Evolutionary conservation across 1,284 basidiomycete species (phyloP), one percentile per base, ranked within the genome.

Genomic region (Boletus sp.): DNA sequence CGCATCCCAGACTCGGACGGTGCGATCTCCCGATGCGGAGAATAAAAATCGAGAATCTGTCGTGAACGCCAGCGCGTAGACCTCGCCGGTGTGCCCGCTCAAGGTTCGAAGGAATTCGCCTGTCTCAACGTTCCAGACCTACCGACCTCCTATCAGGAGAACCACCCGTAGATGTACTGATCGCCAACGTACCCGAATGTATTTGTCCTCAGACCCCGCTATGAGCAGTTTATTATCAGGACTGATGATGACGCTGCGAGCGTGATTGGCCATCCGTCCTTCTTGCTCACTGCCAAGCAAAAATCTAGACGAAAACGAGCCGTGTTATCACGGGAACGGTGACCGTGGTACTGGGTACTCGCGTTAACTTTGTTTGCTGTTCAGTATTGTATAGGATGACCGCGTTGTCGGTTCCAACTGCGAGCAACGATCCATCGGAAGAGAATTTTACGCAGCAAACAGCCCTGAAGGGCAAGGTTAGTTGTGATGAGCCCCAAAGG

Each of bases 391-490:
- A 69, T 3, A 69, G 30, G 30, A 65, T 39, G 49, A 69, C 39
- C 6, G 59, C 60, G 29, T 66, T 67, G 44, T 66, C 55, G 25
- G 53, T 67, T 8, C 65, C 65, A n/a, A 69, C 67, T 23, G 67
- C 65, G 16, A 66, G 65, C 17, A 68, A 33, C 2, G 56, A 55
- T 7, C 60, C 67, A 47, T 66, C 66, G 1, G 52, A 33, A 29
- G 65, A 69, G 49, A 66, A 68, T 17, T 55, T 68, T 8, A 69
- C 55, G 23, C 53, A 68, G 40, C 65, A 69, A 22, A 66, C 58
- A 1, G 54, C 64, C 2, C 65, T 69, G 48, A 35, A 29, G n/a
- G n/a, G n/a, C n/a, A 43, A 16, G n/a, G 37, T 26, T 34, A 9
- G 25, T n/a, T 44, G 30, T 23, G 38, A 41, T 54, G 45, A 54